Conservation (phyloP, 2,329 filamentous ascomycete genomes). For the Aspergillus ruber region DNA sequence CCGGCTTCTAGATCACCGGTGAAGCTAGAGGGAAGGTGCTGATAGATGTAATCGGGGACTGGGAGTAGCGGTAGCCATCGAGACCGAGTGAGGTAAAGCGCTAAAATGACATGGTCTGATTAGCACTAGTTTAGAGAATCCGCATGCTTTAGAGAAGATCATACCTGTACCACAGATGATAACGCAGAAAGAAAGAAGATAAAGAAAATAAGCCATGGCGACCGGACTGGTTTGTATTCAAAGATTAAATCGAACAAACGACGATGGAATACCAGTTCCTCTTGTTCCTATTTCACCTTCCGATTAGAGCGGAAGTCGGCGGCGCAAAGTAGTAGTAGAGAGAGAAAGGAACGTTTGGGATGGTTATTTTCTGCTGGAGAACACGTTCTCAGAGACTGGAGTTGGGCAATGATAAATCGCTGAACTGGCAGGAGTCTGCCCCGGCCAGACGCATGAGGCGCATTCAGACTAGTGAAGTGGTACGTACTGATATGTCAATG, state of each 20-base stretch:
- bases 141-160: constrained; percentile 11
- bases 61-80: constrained; percentile 69
- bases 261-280: not conserved
- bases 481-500: not conserved
- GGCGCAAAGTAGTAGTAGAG: not conserved
- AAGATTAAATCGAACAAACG: not conserved
- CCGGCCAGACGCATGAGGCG: constrained; percentile 3
- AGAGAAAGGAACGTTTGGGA: not conserved
- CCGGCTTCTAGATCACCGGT: constrained; percentile 80
- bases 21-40: constrained; percentile 70
- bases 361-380: not conserved
- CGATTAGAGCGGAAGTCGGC: not conserved
- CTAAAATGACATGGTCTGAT: constrained; percentile 30
- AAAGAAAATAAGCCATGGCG: constrained; percentile 70
- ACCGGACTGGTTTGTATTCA: constrained; percentile 3
- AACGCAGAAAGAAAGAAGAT: constrained; percentile 65
- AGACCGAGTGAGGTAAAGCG: constrained; percentile 71
- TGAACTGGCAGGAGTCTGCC: constrained; percentile 9
- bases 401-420: not conserved
- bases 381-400: not conserved
- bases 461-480: constrained; percentile 2
- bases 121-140: not conserved
- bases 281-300: too few species aligned
- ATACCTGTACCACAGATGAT: constrained; percentile 65
- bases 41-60: constrained; percentile 64